Evolutionary conservation across 805 yeast species (phyloP).

Genomic region (Candida railenensis): DNA sequence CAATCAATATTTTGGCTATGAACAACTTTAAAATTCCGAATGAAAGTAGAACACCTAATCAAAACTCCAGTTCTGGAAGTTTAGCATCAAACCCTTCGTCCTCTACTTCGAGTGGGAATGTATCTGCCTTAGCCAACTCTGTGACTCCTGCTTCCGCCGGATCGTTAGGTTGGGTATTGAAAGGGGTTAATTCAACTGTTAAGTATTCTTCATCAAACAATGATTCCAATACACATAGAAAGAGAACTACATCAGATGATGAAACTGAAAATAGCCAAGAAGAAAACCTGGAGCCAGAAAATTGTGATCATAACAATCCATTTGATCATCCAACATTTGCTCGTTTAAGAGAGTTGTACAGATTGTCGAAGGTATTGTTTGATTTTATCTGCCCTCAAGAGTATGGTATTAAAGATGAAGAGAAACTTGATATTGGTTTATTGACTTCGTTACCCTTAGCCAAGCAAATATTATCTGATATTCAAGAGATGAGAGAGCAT

Average conservation of each 20-base stretch:
- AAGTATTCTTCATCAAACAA: conserved; percentile 14
- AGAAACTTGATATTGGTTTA: conserved; percentile 92
- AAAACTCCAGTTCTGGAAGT: conserved; percentile 19
- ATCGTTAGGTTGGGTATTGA: conserved; percentile 71
- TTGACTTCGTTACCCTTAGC: conserved; percentile 93
- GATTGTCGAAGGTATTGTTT: conserved; percentile 87
- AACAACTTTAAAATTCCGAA: conserved; percentile 68
- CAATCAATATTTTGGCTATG: conserved; percentile 72
- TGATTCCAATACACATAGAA: conserved; percentile 16
- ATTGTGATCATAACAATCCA: conserved; percentile 28
- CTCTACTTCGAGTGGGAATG: conserved; percentile 19
- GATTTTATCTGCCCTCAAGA: conserved; percentile 99
- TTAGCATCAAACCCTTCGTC: background rate
- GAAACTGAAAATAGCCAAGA: conserved; percentile 1
- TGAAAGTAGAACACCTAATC: conserved; percentile 15
- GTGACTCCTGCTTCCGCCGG: conserved; percentile 49
- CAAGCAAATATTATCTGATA: conserved; percentile 78
- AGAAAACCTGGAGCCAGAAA: background rate
- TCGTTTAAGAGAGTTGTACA: conserved; percentile 80
- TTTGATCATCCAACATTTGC: conserved; percentile 82
- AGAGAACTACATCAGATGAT: conserved; percentile 5
- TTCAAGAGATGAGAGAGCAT: conserved; percentile 72
- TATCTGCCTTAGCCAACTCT: conserved; percentile 16
- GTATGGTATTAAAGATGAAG: conserved; percentile 94
- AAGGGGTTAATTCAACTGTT: conserved; percentile 32